These are phyloP conservation scores for Tricholoma matsutake DNA, from an alignment of 768 basidiomycete species.

Conservation along the genomic window DNA sequence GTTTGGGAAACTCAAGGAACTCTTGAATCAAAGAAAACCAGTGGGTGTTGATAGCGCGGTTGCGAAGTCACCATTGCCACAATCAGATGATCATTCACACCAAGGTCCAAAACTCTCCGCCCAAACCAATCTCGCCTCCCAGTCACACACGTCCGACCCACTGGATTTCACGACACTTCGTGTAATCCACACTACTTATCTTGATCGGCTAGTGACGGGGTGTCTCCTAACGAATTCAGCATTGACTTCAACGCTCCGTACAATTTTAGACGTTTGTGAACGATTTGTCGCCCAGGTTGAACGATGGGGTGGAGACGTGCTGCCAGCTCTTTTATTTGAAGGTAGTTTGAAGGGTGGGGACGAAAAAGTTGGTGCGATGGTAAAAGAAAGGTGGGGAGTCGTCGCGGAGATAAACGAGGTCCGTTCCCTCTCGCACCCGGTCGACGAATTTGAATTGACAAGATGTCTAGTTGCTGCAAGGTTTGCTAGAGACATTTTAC, in stretches of 20 bases:
- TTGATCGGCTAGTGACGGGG: slow-evolving; percentile 76
- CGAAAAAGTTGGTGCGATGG: slow-evolving; percentile 66
- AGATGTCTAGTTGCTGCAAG: slow-evolving; percentile 54
- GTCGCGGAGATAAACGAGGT: slow-evolving; percentile 83
- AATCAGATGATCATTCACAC: not conserved
- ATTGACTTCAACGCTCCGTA: slow-evolving; percentile 59
- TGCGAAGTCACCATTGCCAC: not conserved
- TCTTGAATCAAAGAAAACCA: slow-evolving; percentile 38
- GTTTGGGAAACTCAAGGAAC: slow-evolving; percentile 65
- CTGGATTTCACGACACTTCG: slow-evolving; percentile 88
- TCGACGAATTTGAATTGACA: not conserved
- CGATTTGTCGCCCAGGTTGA: slow-evolving; percentile 86
- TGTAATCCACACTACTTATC: slow-evolving; percentile 75
- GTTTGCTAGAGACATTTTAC: slow-evolving; percentile 72
- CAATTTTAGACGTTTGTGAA: slow-evolving; percentile 81
- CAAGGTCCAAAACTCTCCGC: not conserved
- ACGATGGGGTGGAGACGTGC: slow-evolving; percentile 88
- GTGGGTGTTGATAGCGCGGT: slow-evolving; percentile 2
- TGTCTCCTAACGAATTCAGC: slow-evolving; percentile 69
- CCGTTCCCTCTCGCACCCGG: slow-evolving; percentile 13
- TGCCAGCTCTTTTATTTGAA: slow-evolving; percentile 81
- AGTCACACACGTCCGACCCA: slow-evolving; percentile 32
- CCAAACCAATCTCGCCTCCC: slow-evolving; percentile 20
- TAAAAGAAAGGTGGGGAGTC: slow-evolving; percentile 62
- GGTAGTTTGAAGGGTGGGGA: slow-evolving; percentile 63